Conservation (phyloP, 495 filamentous ascomycete species). For the Penicillium cinerascens region DNA sequence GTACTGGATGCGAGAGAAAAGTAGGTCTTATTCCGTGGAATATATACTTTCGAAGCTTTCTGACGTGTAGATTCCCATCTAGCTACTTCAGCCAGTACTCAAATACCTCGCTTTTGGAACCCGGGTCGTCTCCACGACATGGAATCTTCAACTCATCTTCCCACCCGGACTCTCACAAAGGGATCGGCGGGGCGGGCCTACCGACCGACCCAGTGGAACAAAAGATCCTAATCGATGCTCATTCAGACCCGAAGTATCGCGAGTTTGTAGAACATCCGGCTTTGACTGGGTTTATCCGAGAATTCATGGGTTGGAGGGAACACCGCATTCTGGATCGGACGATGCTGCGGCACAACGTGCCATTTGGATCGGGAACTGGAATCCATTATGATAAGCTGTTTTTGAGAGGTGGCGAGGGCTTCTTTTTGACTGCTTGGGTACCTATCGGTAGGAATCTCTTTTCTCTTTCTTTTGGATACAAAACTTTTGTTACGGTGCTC, state of each 20-base stretch:
- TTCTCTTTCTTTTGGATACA: background rate
- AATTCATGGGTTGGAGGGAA: constrained; percentile 46
- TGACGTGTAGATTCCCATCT: background rate
- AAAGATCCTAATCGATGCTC: constrained; percentile 43
- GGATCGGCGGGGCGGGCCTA: constrained; percentile 43
- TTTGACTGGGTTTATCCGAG: constrained; percentile 43
- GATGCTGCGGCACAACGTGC: constrained; percentile 53
- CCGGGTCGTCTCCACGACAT: constrained; percentile 24
- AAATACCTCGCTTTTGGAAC: constrained; percentile 44
- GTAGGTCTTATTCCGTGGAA: background rate
- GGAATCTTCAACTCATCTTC: constrained; percentile 44
- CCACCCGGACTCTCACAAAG: constrained; percentile 40
- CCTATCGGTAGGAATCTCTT: constrained; percentile 37
- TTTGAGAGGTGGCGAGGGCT: constrained; percentile 47
- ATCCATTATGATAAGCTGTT: constrained; percentile 59
- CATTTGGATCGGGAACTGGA: constrained; percentile 47
- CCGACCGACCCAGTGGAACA: constrained; percentile 30
- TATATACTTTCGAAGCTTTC: background rate
- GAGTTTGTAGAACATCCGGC: constrained; percentile 49
- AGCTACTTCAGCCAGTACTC: constrained; percentile 50
- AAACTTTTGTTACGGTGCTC: background rate
- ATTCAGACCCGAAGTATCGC: constrained; percentile 42
- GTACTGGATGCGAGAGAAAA: constrained; percentile 46
- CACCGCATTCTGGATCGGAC: constrained; percentile 40
- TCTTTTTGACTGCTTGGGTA: constrained; percentile 55